Evolutionary conservation across 768 basidiomycete species (phyloP), one percentile per base, ranked within the genome.

Genomic region (Mycena rosella): DNA sequence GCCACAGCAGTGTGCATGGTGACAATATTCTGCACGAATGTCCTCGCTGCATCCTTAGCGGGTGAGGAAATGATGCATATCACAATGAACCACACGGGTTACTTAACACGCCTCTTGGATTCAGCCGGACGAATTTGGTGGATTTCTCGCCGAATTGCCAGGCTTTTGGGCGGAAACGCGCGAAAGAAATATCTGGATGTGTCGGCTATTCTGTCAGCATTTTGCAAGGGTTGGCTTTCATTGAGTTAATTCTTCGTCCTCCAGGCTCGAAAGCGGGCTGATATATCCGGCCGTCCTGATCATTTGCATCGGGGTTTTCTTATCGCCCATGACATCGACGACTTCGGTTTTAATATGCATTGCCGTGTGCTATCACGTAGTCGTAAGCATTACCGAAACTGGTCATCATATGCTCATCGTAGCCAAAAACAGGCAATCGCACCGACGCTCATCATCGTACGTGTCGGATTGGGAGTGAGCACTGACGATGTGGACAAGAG

Each of bases 381-480:
- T 59, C 47, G 63, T 65, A 51, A n/a, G 63, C n/a, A 34, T 13
- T 13, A 34, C 32, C 6, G 6, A 34, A 34, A 34, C 7, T 34
- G 32, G 7, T 13, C 32, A 6, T 38, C 15, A 3, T 17, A 3
- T 38, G 3, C 38, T 38, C 9, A 38, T 9, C 15, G 14, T 38
- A 11, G 9, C 7, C 38, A 3, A 15, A 3, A 14, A 17, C 15
- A 38, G 38, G 38, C 38, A 3, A 38, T 38, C 14, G 38, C 38
- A 22, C 66, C 59, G 54, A 67, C 66, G 34, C 38, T 67, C 2
- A 67, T 62, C 44, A 56, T 67, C 13, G 66, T 67, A 5, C 66
- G 66, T 30, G 60, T 67, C 47, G 60, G 66, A 17, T 26, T 67
- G 27, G 65, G 65, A 13, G 53, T 67, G 52, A 67, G 65, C 44